Conservation (phyloP, 116 monocot genomes). For the Phalaenopsis hybrid region DNA sequence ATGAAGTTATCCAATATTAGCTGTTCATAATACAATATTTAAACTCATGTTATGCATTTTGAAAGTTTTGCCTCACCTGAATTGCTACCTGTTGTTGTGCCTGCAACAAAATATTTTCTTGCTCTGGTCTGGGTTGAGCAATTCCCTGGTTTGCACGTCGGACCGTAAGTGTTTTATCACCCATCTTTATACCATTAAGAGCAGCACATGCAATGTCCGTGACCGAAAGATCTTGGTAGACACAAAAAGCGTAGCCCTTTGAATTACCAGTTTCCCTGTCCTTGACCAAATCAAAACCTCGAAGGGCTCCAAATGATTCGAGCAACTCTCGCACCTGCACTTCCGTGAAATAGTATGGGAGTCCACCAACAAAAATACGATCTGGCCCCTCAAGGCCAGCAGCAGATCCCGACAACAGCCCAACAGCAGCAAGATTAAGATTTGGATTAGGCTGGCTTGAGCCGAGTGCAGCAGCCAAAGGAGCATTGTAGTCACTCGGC, state of each 20-base stretch:
- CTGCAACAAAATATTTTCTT: conserved; percentile 65
- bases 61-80: conserved; percentile 36
- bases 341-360: conserved; percentile 87
- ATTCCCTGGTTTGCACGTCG: conserved; percentile 77
- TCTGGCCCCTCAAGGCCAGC: conserved; percentile 81
- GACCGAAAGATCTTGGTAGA: conserved; percentile 74
- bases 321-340: conserved; percentile 74
- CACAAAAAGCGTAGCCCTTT: conserved; percentile 88
- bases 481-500: conserved; percentile 78
- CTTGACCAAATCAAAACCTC: conserved; percentile 89
- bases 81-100: conserved; percentile 77
- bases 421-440: conserved; percentile 74
- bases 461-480: conserved; percentile 64
- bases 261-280: conserved; percentile 86
- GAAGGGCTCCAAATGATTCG: conserved; percentile 79
- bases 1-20: not conserved
- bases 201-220: conserved; percentile 94
- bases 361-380: conserved; percentile 83
- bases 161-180: conserved; percentile 84
- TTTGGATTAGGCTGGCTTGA: conserved; percentile 72
- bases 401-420: conserved; percentile 67
- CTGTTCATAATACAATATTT: not conserved
- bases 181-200: conserved; percentile 91
- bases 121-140: conserved; percentile 65
- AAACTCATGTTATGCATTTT: not conserved